Base-by-base conservation (phyloP, 441 rosid genomes). In the Jatropha multifida region DNA sequence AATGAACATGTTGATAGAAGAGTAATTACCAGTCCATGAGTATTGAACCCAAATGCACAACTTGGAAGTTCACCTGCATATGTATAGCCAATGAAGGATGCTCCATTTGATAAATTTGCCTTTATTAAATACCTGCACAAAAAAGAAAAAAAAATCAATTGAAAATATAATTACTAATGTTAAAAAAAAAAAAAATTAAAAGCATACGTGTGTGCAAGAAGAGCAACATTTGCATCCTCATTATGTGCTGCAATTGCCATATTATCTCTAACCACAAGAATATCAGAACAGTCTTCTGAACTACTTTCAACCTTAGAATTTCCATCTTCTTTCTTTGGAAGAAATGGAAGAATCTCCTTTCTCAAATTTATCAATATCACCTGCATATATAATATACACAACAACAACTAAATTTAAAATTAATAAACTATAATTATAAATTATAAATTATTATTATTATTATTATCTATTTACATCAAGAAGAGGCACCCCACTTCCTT, bases 31-130 rank as follows among this genome's bases (percentile, higher is more conserved):
- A 83, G 72, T 74, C 89, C 93, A 23, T 65, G 70, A 76, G 52
- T 82, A 69, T 83, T 89, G 79, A 85, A 83, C 74, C 92, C 90
- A 56, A 87, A 86, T 14, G 90, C 89, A 54, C 90, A 86, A 81
- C 88, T 86, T n/a, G 89, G 90, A 63, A 87, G 89, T 82, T 86
- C 90, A 60, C 90, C 90, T 27, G 93, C 90, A 32, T 83, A 87
- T 3, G 88, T 80, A 71, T 89, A 89, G 12, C 87, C 83, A 62
- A 79, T 44, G 74, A 86, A 87, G 48, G 79, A 77, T 37, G 63
- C 9, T 17, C 87, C 86, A 62, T 67, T 81, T 26, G 86, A 63
- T 78, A 88, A 77, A 54, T 74, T 84, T 46, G 79, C 86, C 71
- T 69, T 85, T 68, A 89, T 74, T 71, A 88, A 61, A 72, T 86